Evolutionary conservation across 208 protist species (phyloP), one percentile per base, ranked within the genome.

Genomic region (Lotmaria passim): DNA sequence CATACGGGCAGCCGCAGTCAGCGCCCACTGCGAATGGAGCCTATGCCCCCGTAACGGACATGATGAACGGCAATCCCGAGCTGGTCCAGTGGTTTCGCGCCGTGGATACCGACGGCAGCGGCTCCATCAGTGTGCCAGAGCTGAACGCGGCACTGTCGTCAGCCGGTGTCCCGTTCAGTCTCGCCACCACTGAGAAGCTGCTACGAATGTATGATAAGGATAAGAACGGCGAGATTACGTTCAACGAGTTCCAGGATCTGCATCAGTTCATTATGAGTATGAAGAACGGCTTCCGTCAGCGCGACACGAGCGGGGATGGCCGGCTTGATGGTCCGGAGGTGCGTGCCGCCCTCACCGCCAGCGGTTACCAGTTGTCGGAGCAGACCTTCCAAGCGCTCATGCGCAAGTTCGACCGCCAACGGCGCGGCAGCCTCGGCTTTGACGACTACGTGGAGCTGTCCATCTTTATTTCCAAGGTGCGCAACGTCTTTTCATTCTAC

Each of bases 381-480:
- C 68, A 81, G 26, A 89, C 84, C 24, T 96, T 96, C 58, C 91
- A 96, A 69, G 67, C 81, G 1, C 44, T 96, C 41, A 96, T 96
- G 91, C 82, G 79, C 48, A 91, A 90, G 61, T 94, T 96, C 75
- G 91, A 96, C 51, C 88, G 85, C n/a, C 75, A 81, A 44, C 76
- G 79, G 47, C 73, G 76, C 33, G 91, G 88, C 65, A 81, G 75
- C 50, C 81, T 96, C 41, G 86, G 79, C 61, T 93, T 96, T 51
- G 91, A 96, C 63, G 91, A 96, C 63, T 96, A 96, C 75, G 85
- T 96, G 36, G 86, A 96, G 62, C 77, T 94, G n/a, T 96, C 91
- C 60, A 88, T 96, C 56, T 94, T 94, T 53, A 66, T 96, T 2
- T 85, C 81, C 23, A 93, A 87, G 65, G 73, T 75, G 28, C 78